Conservation (phyloP, 1,284 basidiomycete species). For the Veloboletus limbatus region DNA sequence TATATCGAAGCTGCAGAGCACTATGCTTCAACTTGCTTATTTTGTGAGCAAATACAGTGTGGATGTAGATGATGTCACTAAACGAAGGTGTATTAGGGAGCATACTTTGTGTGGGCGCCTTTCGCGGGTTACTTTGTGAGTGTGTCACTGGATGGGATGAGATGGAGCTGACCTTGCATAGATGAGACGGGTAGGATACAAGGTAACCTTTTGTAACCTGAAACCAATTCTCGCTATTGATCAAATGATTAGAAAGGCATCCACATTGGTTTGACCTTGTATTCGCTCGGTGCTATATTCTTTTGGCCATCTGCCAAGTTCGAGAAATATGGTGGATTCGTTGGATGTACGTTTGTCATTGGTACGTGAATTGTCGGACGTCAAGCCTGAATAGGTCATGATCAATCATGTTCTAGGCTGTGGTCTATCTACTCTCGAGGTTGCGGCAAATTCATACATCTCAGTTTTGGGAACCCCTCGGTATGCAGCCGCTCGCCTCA, state of each 20-base stretch:
- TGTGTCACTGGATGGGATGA: constrained; percentile 4
- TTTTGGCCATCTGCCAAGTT: constrained; percentile 81
- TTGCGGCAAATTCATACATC: constrained; percentile 81
- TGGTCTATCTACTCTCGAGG: constrained; percentile 67
- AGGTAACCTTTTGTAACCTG: constrained; percentile 38
- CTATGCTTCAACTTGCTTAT: constrained; percentile 83
- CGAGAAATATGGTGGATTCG: constrained; percentile 68
- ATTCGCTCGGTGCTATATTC: constrained; percentile 71
- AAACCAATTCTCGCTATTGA: constrained; percentile 5
- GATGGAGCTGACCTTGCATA: constrained; percentile 26
- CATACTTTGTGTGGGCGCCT: constrained; percentile 65
- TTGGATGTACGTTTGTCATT: constrained; percentile 68
- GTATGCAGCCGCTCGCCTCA: constrained; percentile 74
- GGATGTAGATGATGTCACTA: neutral
- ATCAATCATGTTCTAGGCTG: constrained; percentile 46
- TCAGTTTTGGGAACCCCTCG: constrained; percentile 63
- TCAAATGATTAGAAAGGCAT: constrained; percentile 48
- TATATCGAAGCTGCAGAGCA: constrained; percentile 76
- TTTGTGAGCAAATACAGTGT: constrained; percentile 46
- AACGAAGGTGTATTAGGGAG: constrained; percentile 41
- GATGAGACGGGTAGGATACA: constrained; percentile 62
- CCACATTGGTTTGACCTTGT: constrained; percentile 68
- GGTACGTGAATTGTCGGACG: constrained; percentile 34
- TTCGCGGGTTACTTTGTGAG: constrained; percentile 55
- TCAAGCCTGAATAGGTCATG: neutral